Evolutionary conservation across 2,329 filamentous ascomycete species (phyloP), one percentile per base, ranked within the genome.

Genomic region (Cercospora nicotianae): DNA sequence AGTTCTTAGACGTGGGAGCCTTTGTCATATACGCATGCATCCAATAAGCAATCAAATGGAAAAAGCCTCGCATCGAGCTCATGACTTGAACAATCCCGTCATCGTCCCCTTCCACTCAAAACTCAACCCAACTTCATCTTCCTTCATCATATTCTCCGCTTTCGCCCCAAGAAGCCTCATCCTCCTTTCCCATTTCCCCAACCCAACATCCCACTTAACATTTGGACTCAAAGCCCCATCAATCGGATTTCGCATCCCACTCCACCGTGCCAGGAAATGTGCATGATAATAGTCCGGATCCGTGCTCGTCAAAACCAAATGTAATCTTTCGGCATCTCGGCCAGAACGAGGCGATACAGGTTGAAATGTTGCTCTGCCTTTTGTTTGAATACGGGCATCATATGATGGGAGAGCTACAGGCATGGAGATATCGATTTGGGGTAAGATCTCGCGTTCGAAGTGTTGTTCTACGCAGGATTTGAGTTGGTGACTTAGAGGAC

Each of bases 341-440:
- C 64, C 64, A 13, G 57, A 31, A 6, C 36, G 51, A 3, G 58
- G 64, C 2, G 64, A 61, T 3, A 66, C 16, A 16, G 64, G 64
- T 2, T 66, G 58, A 30, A 71, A 71, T 0, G 60, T 63, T 3
- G 69, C 69, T 31, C 57, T 18, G n/a, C 66, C 69, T 10, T 59
- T 39, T 12, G 68, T 31, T n/a, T 62, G 63, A 61, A 68, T 67
- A 2, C 67, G 63, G 4, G 62, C 61, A 31, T 71, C 69, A 48
- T 71, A 71, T 10, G 67, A 63, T 5, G 69, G 69, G 6, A 71
- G 36, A 3, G 60, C 65, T n/a, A 70, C 65, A 13, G 67, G 67
- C 23, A 71, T 60, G 39, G 42, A 60, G 26, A 68, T 48, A 23
- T 64, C 59, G 7, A 69, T 26, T 2, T 63, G 28, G 5, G 64